These are phyloP conservation scores for Phytomonas sp. DNA, from an alignment of 208 protist species.

Conservation along the genomic window DNA sequence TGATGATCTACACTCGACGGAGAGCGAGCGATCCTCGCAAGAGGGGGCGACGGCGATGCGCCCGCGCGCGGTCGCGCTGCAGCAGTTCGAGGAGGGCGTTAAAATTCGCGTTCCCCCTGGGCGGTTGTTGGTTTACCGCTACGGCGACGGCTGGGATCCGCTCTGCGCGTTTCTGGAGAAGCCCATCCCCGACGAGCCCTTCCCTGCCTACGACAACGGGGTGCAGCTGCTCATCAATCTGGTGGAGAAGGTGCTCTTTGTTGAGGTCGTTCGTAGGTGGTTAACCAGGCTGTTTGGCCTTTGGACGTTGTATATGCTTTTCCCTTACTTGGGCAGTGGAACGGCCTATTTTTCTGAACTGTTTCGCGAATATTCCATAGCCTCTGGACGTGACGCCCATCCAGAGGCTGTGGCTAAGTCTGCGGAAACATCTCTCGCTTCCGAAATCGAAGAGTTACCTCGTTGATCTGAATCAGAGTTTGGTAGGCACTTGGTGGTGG, in stretches of 20 bases:
- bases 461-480: neutral
- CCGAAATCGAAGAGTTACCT: neutral
- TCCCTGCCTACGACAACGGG: conserved; percentile 56
- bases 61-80: conserved; percentile 30
- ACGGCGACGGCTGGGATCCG: conserved; percentile 63
- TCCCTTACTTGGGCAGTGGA: neutral
- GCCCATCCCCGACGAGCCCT: conserved; percentile 33
- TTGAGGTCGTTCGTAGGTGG: neutral
- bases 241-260: neutral
- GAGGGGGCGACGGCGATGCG: neutral
- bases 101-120: conserved; percentile 27
- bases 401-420: neutral
- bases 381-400: neutral
- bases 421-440: neutral
- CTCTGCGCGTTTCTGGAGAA: conserved; percentile 69
- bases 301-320: neutral
- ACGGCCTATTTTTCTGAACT: neutral
- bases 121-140: conserved; percentile 51
- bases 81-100: conserved; percentile 51
- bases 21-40: neutral
- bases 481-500: neutral
- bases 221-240: neutral
- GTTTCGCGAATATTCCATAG: neutral
- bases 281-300: neutral
- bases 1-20: neutral